Conservation (phyloP, 768 basidiomycete species). For the Naematelia aurantialba region DNA sequence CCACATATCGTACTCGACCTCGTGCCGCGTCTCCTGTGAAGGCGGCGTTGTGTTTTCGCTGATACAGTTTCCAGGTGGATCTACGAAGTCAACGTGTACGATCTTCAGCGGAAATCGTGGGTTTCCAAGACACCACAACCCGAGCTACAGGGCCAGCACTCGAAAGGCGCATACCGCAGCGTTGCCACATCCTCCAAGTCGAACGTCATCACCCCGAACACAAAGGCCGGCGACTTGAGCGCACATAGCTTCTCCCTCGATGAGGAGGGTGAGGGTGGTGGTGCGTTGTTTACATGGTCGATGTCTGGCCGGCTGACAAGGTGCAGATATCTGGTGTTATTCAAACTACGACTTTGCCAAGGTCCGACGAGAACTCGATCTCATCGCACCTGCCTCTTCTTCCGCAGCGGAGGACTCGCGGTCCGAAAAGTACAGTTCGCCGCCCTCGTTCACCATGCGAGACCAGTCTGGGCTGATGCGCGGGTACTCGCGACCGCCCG, state of each 20-base stretch:
- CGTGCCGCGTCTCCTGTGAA: no score
- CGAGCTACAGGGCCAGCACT: conserved; percentile 82
- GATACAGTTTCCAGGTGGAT: conserved; percentile 58
- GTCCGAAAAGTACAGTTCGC: conserved; percentile 23
- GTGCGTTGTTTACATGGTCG: background rate
- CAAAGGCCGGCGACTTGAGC: conserved; percentile 55
- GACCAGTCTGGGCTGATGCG: conserved; percentile 81
- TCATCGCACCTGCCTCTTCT: conserved; percentile 63
- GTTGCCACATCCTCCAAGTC: conserved; percentile 75
- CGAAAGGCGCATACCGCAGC: conserved; percentile 84
- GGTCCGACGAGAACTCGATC: conserved; percentile 89
- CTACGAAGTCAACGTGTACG: conserved; percentile 86
- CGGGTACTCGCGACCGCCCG: conserved; percentile 73
- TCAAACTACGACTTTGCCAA: conserved; percentile 88
- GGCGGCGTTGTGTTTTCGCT: no score
- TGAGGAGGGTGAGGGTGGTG: conserved; percentile 41
- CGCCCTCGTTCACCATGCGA: conserved; percentile 65
- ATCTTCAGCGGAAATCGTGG: conserved; percentile 71
- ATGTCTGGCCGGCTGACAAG: background rate
- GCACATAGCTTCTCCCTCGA: conserved; percentile 64
- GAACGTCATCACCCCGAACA: conserved; percentile 67
- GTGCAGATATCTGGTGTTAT: conserved; percentile 74
- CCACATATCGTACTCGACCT: no score
- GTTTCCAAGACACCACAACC: conserved; percentile 57
- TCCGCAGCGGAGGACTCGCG: background rate